phyloP scores from a whole-genome alignment of 176 grass and related monocot species.

The Saccharum officinarum region DNA sequence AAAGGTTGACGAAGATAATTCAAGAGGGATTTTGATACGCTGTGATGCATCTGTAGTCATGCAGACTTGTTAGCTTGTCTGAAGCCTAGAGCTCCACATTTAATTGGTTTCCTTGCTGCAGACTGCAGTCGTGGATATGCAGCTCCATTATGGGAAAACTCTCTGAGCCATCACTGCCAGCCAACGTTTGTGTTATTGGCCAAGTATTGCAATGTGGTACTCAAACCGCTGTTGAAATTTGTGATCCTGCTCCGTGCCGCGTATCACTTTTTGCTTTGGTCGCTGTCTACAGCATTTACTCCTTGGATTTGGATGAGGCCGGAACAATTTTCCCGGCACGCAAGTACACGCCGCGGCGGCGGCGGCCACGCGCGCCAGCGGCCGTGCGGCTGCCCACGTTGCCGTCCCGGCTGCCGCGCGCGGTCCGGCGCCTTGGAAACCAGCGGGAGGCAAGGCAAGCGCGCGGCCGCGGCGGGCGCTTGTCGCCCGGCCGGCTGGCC shows the following conservation, averaged over 20 bases:
- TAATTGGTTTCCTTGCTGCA: not conserved
- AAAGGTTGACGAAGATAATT: not conserved
- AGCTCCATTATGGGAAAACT: not conserved
- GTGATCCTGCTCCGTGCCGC: not conserved
- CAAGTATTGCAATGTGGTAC: not conserved
- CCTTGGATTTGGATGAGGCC: not conserved
- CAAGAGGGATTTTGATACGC: slow-evolving; percentile 38
- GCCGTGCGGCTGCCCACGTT: slow-evolving; percentile 12
- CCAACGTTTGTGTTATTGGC: not conserved
- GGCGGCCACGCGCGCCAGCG: not conserved
- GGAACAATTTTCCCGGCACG: not conserved
- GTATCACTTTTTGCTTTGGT: not conserved
- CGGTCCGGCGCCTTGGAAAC: not conserved
- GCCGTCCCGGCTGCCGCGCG: not conserved
- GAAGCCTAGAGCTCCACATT: not conserved
- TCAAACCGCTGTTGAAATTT: not conserved
- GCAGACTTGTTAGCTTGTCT: slow-evolving; percentile 13
- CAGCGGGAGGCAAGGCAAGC: not conserved
- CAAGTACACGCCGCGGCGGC: not conserved
- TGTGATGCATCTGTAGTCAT: not conserved
- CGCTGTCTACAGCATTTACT: not conserved
- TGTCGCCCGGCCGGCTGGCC: not conserved
- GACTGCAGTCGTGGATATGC: too few species aligned
- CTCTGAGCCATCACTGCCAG: not conserved
- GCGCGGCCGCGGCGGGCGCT: not conserved